Evolutionary conservation across 768 basidiomycete species (phyloP).

Genomic region (Suillus luteus): DNA sequence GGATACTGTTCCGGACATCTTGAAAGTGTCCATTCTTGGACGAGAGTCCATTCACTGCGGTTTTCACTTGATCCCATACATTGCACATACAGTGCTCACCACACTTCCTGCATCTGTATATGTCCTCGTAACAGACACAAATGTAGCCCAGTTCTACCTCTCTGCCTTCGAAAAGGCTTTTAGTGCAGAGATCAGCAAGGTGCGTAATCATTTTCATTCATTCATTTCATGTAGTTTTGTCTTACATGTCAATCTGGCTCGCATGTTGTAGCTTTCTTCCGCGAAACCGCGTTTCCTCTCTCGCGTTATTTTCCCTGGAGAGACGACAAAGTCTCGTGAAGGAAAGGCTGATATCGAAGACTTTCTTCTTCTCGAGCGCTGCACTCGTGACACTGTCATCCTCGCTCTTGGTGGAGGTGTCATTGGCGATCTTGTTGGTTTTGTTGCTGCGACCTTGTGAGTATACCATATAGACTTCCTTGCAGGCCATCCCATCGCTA

Average conservation of each 20-base stretch:
- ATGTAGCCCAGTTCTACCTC: slow-evolving; percentile 84
- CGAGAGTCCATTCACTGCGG: slow-evolving; percentile 91
- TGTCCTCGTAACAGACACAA: slow-evolving; percentile 89
- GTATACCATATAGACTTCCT: slow-evolving; percentile 25
- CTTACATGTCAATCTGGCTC: slow-evolving; percentile 2
- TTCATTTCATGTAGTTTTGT: neutral
- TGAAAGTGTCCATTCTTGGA: slow-evolving; percentile 82
- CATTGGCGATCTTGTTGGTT: slow-evolving; percentile 95
- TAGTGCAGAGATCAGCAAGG: slow-evolving; percentile 36
- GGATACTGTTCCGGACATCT: slow-evolving; percentile 51
- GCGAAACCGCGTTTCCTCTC: slow-evolving; percentile 67
- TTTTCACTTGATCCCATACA: slow-evolving; percentile 89
- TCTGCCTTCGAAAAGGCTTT: slow-evolving; percentile 69
- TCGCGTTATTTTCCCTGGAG: slow-evolving; percentile 85
- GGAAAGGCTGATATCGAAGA: slow-evolving; percentile 95
- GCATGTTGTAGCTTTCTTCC: slow-evolving; percentile 11
- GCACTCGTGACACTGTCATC: slow-evolving; percentile 91
- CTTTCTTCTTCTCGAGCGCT: slow-evolving; percentile 82
- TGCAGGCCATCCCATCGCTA: neutral
- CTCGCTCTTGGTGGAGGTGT: slow-evolving; percentile 96
- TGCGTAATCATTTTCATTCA: neutral
- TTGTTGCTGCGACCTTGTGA: slow-evolving; percentile 96
- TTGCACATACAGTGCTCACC: slow-evolving; percentile 69
- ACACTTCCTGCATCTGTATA: slow-evolving; percentile 82
- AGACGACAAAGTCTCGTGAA: slow-evolving; percentile 87